Evolutionary conservation across 768 basidiomycete genomes (phyloP), one percentile per base, ranked within the genome.

Genomic region (Mycena indigotica): DNA sequence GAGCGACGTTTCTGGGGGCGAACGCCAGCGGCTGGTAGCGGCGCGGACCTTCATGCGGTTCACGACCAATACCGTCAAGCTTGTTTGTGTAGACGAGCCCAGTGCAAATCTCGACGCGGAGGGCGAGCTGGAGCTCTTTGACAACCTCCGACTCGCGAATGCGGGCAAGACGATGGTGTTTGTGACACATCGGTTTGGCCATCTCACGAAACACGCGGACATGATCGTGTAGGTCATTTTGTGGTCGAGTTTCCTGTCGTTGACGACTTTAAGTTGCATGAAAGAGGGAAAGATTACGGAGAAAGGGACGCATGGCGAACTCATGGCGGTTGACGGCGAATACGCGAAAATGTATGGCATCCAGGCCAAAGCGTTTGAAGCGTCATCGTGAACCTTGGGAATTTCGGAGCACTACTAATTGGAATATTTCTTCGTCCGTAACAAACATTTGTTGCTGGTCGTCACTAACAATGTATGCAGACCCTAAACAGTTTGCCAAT

Each of bases 21-120:
- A 85, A 63, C 75, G 68, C 32, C 83, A 83, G 63, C 73, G 80
- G 3, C 60, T 85, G 10, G 72, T 79, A 0, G 80, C 79, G 83
- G 75, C 84, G 5, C 77, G 83, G 1, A 73, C 77, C 4, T 82
- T 84, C 53, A 79, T 83, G 78, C 71, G 80, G n/a, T 71, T 77
- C 58, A 73, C 70, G 8, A 75, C 74, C 13, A 70, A 70, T 12
- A 58, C 76, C 3, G 73, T 80, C 25, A 77, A 75, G 35, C 77
- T 86, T 8, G 70, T 85, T 15, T 76, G 81, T 3, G 75, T 83
- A 1, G 85, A 87, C 60, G 85, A 87, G 63, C 84, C 85, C 0
- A 84, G 76, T 46, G 83, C 84, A 0, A 77, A 80, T 3, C 63
- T 86, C 25, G 86, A 87, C 53, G 79, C 86, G 6, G 70, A 80